A percentile compares a stretch with the other conserved stretches of the same genome.
Evolutionary conservation across 495 filamentous ascomycete species (phyloP).

Genomic region (Penicillium coffeae): DNA sequence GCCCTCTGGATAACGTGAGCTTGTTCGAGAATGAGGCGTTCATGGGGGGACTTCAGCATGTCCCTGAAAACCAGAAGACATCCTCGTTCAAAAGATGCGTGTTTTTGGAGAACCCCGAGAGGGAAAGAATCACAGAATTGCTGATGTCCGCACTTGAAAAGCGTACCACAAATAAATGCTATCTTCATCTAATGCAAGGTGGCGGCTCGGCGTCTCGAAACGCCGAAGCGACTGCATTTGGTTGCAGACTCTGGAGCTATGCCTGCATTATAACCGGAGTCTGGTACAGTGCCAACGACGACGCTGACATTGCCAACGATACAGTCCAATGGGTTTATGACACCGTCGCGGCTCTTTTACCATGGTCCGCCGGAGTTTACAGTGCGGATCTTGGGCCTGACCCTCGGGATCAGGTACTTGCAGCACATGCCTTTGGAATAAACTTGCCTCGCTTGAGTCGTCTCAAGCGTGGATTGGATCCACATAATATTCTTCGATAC

Average conservation of each 20-base stretch:
- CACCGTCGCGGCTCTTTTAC: slow-evolving; percentile 43
- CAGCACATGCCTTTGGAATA: slow-evolving; percentile 53
- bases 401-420: slow-evolving; percentile 52
- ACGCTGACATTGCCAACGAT: slow-evolving; percentile 49
- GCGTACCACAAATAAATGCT: slow-evolving; percentile 54
- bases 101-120: slow-evolving; percentile 53
- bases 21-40: slow-evolving; percentile 62
- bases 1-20: slow-evolving; percentile 44
- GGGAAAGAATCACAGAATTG: slow-evolving; percentile 29
- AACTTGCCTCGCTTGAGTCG: slow-evolving; percentile 48
- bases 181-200: slow-evolving; percentile 61
- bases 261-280: slow-evolving; percentile 63
- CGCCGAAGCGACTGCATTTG: slow-evolving; percentile 53
- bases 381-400: slow-evolving; percentile 61
- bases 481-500: slow-evolving; percentile 50
- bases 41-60: slow-evolving; percentile 57
- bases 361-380: slow-evolving; percentile 52
- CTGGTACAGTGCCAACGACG: slow-evolving; percentile 54
- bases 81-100: slow-evolving; percentile 64
- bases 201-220: slow-evolving; percentile 49
- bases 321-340: slow-evolving; percentile 55
- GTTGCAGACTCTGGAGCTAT: slow-evolving; percentile 61
- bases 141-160: slow-evolving; percentile 44
- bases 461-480: slow-evolving; percentile 53
- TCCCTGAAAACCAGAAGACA: slow-evolving; percentile 55